These are phyloP conservation scores for Cordyceps farinosa DNA, from an alignment of 2,329 filamentous ascomycete species.

Conservation along the genomic window DNA sequence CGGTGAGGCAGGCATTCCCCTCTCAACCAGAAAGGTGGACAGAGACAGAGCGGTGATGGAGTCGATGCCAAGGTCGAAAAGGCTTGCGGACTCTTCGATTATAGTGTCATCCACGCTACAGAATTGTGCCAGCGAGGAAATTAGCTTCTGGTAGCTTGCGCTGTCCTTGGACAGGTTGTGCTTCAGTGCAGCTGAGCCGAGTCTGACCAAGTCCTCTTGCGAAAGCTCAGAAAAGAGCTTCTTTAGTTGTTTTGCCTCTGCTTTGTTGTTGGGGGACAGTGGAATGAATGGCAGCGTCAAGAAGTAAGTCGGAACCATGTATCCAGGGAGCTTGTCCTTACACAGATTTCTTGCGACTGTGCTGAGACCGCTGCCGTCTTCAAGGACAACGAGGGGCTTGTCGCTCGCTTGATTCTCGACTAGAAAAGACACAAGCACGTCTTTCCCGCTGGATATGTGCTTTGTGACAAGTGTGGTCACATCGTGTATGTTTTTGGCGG, in stretches of 20 bases:
- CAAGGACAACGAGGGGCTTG: conserved; percentile 23
- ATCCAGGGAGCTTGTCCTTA: conserved; percentile 65
- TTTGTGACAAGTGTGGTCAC: conserved; percentile 72
- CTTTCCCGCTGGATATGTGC: conserved; percentile 68
- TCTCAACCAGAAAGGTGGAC: conserved; percentile 57
- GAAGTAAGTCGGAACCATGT: conserved; percentile 90
- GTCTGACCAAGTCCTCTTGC: conserved; percentile 56
- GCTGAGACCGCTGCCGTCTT: conserved; percentile 38
- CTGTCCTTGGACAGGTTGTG: conserved; percentile 24
- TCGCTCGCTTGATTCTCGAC: conserved; percentile 22
- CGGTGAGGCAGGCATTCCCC: conserved; percentile 61
- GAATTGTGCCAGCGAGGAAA: conserved; percentile 52
- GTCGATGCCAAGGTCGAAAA: conserved; percentile 85
- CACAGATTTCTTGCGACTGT: conserved; percentile 59
- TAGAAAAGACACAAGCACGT: conserved; percentile 78
- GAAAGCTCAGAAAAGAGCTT: conserved; percentile 61
- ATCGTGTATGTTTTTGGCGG: conserved; percentile 57
- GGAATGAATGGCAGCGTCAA: conserved; percentile 69
- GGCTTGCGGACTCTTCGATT: conserved; percentile 56
- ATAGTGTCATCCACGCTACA: conserved; percentile 40
- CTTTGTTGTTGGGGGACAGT: conserved; percentile 85
- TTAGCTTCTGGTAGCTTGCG: conserved; percentile 43
- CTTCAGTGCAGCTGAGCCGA: conserved; percentile 37
- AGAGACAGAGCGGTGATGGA: conserved; percentile 80
- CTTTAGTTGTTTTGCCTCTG: conserved; percentile 68